Percentiles rank a stretch among this genome's conserved stretches.
Evolutionary conservation across 176 grass and related monocot genomes (phyloP).

Genomic region (Alopecurus myosuroides): DNA sequence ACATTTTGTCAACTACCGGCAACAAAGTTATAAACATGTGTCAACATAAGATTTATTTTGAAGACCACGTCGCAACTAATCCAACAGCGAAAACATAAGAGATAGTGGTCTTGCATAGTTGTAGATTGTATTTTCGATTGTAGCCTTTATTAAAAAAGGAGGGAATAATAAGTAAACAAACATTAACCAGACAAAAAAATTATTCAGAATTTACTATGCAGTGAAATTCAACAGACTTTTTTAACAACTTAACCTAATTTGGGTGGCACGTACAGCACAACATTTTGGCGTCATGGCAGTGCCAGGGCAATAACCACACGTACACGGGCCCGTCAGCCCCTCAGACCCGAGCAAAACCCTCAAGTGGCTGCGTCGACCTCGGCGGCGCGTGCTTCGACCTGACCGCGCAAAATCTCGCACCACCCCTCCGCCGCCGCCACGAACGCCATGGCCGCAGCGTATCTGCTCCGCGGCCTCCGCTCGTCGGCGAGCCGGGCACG

Average conservation of each 20-base stretch:
- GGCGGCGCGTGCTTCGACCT: neutral
- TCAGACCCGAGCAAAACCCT: conserved; percentile 19
- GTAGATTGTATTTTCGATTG: too few relatives aligned
- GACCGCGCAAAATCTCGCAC: conserved; percentile 32
- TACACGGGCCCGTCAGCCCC: neutral
- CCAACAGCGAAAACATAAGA: too few relatives aligned
- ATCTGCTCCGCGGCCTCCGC: conserved; percentile 72
- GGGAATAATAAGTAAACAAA: too few relatives aligned
- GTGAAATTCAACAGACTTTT: too few relatives aligned
- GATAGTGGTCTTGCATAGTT: too few relatives aligned
- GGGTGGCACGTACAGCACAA: neutral
- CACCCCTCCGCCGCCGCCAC: conserved; percentile 16
- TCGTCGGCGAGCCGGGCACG: conserved; percentile 30
- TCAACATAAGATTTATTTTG: too few relatives aligned
- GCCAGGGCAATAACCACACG: neutral
- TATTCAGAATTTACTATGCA: too few relatives aligned
- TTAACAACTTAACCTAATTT: neutral
- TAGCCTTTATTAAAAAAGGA: too few relatives aligned
- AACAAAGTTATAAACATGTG: too few relatives aligned
- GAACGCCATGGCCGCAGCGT: conserved; percentile 57
- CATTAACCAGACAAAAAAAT: too few relatives aligned
- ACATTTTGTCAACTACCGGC: too few relatives aligned
- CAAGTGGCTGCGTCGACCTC: neutral
- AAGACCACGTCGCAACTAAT: too few relatives aligned
- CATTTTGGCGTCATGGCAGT: neutral